phyloP scores from a whole-genome alignment of 2,329 filamentous ascomycete species.

The Aspergillus awamori region DNA sequence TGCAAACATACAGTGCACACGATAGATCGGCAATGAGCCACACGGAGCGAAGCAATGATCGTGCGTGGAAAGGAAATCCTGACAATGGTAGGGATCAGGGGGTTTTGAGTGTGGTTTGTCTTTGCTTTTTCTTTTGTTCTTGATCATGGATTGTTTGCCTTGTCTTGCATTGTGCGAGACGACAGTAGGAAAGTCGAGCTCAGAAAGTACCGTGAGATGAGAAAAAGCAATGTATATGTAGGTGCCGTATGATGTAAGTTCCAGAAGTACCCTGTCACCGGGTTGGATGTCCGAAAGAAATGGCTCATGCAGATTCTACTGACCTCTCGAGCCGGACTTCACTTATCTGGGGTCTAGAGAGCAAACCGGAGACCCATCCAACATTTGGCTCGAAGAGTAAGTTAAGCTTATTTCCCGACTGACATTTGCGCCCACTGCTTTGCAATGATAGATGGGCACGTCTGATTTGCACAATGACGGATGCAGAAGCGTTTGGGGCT shows the following conservation, averaged over 20 bases:
- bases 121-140: not conserved
- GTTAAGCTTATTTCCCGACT: conserved; percentile 12
- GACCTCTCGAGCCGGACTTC: not conserved
- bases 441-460: not conserved
- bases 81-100: not conserved
- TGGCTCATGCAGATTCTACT: not conserved
- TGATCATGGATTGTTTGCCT: not conserved
- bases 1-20: not conserved
- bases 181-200: not conserved
- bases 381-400: not conserved
- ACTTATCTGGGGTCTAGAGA: not conserved
- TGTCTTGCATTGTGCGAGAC: not conserved
- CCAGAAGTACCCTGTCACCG: not conserved
- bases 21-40: conserved; percentile 12
- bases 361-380: conserved; percentile 1
- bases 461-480: not conserved
- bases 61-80: conserved; percentile 3
- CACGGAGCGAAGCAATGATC: not conserved
- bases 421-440: not conserved
- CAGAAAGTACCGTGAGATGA: too few species aligned
- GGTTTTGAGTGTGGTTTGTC: not conserved
- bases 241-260: not conserved
- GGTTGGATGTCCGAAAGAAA: not conserved
- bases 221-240: not conserved
- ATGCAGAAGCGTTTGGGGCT: conserved; percentile 9